Evolutionary conservation across 2,329 filamentous ascomycete genomes (phyloP).

Genomic region (Hymenoscyphus scutula): DNA sequence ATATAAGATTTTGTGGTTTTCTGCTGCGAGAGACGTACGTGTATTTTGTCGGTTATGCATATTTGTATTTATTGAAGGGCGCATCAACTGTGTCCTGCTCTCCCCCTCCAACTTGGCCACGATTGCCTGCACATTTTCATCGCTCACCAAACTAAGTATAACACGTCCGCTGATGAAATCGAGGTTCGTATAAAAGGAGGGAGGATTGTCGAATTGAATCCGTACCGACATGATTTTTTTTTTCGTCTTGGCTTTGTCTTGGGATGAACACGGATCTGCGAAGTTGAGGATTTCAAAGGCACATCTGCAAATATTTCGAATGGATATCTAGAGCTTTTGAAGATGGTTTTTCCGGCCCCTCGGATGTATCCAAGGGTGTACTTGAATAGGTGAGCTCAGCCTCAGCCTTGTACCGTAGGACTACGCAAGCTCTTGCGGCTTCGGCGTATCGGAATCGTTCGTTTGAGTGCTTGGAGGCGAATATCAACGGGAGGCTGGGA

Average conservation of each 20-base stretch:
- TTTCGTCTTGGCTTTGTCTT: neutral
- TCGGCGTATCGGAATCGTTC: neutral
- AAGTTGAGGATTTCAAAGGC: neutral
- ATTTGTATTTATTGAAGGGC: slow-evolving; percentile 28
- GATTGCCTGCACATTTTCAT: slow-evolving; percentile 70
- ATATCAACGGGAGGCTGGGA: neutral
- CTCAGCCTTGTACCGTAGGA: neutral
- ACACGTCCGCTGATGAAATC: slow-evolving; percentile 67
- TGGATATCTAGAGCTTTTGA: neutral
- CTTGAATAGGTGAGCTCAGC: neutral
- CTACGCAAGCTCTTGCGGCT: neutral
- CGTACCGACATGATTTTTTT: slow-evolving; percentile 58
- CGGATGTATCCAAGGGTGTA: neutral
- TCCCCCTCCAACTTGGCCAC: slow-evolving; percentile 84
- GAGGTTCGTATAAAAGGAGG: slow-evolving; percentile 76
- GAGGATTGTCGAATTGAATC: slow-evolving; percentile 63
- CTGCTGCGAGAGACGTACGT: slow-evolving; percentile 42
- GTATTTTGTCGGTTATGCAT: slow-evolving; percentile 21
- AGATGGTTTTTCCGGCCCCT: neutral
- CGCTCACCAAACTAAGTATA: slow-evolving; percentile 55
- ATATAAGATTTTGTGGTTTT: slow-evolving; percentile 74
- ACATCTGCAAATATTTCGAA: neutral
- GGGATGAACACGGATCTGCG: neutral
- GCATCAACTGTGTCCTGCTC: slow-evolving; percentile 57
- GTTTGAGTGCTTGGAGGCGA: neutral